These are phyloP conservation scores for Moniliella sp. DNA, from an alignment of 1,284 basidiomycete genomes.

Conservation along the genomic window DNA sequence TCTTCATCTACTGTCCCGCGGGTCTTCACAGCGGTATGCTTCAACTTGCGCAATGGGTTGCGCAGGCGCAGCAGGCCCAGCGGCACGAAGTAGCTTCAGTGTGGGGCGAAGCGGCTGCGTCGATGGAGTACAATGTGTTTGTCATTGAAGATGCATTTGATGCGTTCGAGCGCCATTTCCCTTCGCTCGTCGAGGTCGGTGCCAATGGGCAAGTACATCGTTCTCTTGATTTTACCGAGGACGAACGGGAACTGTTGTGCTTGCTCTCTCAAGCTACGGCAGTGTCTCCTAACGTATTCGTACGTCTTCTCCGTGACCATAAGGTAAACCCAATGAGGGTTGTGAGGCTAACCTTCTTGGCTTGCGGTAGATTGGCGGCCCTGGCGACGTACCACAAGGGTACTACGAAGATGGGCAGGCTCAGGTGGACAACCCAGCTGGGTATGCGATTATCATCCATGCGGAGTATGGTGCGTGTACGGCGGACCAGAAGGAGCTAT, in stretches of 20 bases:
- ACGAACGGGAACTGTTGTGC: constrained; percentile 69
- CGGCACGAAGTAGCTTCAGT: constrained; percentile 11
- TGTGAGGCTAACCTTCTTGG: no score
- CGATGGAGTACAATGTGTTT: constrained; percentile 59
- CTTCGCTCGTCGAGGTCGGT: constrained; percentile 40
- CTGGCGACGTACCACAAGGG: no score
- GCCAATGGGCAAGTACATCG: constrained; percentile 36
- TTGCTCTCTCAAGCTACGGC: constrained; percentile 63
- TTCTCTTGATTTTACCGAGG: constrained; percentile 38
- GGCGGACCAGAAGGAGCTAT: no score
- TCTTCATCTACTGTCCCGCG: constrained; percentile 51
- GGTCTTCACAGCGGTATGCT: constrained; percentile 17
- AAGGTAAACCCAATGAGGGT: no score
- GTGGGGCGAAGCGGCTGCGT: constrained; percentile 43
- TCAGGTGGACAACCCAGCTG: no score
- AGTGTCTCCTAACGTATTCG: constrained; percentile 45
- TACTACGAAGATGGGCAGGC: no score
- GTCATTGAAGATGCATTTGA: constrained; percentile 46
- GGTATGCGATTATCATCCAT: no score
- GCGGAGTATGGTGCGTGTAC: no score
- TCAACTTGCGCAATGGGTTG: constrained; percentile 14
- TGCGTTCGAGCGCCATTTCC: constrained; percentile 38
- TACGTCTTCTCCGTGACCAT: no score
- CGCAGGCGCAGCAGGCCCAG: constrained; percentile 21
- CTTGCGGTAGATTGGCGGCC: no score